A percentile compares a stretch with the other conserved stretches of the same genome.
Evolutionary conservation across 495 filamentous ascomycete genomes (phyloP).

Genomic region (Cudoniella acicularis): DNA sequence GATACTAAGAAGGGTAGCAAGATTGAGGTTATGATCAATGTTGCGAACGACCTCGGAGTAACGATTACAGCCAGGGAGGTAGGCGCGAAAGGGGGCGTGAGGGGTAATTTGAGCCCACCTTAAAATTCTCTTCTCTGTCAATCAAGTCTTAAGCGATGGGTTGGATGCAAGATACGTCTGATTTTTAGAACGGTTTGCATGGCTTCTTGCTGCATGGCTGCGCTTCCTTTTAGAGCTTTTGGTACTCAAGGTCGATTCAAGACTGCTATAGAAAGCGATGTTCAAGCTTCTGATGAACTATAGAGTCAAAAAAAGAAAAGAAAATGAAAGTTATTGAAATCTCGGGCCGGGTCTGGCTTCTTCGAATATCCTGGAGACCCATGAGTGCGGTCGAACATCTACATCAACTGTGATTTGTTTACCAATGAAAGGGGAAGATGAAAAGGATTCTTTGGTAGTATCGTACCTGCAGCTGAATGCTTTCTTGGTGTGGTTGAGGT

Average conservation of each 20-base stretch:
- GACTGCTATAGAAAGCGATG: neutral
- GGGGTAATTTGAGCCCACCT: conserved; percentile 20
- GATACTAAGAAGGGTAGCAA: conserved; percentile 83
- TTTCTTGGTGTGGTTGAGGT: neutral
- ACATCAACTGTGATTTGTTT: neutral
- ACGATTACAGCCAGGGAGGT: conserved; percentile 80
- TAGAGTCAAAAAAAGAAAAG: neutral
- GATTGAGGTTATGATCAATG: conserved; percentile 89
- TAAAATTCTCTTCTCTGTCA: neutral
- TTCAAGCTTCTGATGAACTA: neutral
- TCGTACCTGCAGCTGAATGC: neutral
- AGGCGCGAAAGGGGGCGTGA: conserved; percentile 40
- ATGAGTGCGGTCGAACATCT: neutral
- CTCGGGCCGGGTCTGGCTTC: neutral
- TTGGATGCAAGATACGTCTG: neutral
- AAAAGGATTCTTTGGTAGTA: neutral
- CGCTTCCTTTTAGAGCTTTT: neutral
- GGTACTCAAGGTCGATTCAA: neutral
- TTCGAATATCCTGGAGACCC: neutral
- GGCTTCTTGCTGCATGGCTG: neutral
- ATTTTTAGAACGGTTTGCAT: neutral
- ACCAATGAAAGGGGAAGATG: neutral
- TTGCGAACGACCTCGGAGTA: conserved; percentile 70
- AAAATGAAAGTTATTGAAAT: neutral
- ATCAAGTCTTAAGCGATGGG: neutral